Conservation (phyloP, 768 basidiomycete genomes). For the Lactifluus volemus region DNA sequence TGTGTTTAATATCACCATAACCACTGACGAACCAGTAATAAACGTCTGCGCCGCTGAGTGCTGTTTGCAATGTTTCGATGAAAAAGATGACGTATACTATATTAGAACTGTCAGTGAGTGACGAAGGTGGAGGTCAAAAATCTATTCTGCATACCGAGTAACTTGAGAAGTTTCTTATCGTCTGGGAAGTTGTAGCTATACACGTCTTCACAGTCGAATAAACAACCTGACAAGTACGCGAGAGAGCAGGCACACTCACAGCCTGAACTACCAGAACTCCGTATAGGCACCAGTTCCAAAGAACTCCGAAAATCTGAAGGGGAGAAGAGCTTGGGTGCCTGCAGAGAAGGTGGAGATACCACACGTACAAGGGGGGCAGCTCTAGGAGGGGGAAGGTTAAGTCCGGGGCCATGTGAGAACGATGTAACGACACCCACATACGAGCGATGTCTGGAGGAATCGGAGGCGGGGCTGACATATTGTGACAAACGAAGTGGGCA, state of each 20-base stretch:
- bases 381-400: not conserved
- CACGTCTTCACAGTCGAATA: not conserved
- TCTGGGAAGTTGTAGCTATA: slow-evolving; percentile 6
- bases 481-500: not conserved
- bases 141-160: not conserved
- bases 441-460: not conserved
- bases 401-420: not conserved
- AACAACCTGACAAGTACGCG: not conserved
- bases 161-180: not conserved
- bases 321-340: not conserved
- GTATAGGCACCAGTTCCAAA: slow-evolving; percentile 12
- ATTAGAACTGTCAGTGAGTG: not conserved
- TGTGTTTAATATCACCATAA: slow-evolving; percentile 23
- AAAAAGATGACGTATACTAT: slow-evolving; percentile 23
- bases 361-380: slow-evolving; percentile 3
- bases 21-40: slow-evolving; percentile 25
- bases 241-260: not conserved
- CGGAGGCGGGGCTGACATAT: not conserved
- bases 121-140: not conserved
- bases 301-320: slow-evolving; percentile 2
- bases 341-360: not conserved
- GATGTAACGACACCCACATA: not conserved
- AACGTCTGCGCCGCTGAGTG: slow-evolving; percentile 23
- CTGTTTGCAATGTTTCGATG: slow-evolving; percentile 23
- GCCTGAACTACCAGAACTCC: not conserved